These are phyloP conservation scores for Erodium texanum DNA, from an alignment of 441 rosid genomes.

Conservation along the genomic window DNA sequence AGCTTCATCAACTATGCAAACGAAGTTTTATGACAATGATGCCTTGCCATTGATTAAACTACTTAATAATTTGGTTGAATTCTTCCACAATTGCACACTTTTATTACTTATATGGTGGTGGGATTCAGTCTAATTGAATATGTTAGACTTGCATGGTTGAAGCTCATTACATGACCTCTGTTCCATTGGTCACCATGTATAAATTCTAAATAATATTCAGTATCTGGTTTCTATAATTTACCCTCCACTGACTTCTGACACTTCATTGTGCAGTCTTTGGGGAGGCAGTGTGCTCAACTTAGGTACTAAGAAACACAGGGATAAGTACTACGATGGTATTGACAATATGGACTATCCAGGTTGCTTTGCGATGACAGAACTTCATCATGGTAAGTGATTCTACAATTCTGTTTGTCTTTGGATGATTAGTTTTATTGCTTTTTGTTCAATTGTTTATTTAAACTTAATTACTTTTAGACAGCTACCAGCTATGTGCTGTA, in stretches of 20 bases:
- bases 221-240: background rate
- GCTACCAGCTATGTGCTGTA: too few relatives aligned
- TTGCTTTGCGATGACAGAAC: slow-evolving; percentile 98
- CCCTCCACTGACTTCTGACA: slow-evolving; percentile 4
- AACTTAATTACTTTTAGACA: too few relatives aligned
- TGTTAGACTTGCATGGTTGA: background rate
- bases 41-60: background rate
- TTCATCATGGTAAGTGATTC: slow-evolving; percentile 67
- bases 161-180: background rate
- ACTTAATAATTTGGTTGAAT: background rate
- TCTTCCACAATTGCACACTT: background rate
- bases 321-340: slow-evolving; percentile 74
- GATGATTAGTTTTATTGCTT: slow-evolving; percentile 1
- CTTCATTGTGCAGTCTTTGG: slow-evolving; percentile 67
- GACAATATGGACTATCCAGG: slow-evolving; percentile 83
- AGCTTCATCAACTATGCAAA: background rate
- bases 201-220: background rate
- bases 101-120: background rate
- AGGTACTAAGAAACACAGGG: slow-evolving; percentile 86
- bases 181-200: background rate
- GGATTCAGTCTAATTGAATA: background rate
- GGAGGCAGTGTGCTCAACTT: slow-evolving; percentile 90
- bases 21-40: background rate
- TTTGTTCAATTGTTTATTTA: background rate
- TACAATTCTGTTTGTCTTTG: background rate